Evolutionary conservation across 2,329 filamentous ascomycete species (phyloP), one percentile per base, ranked within the genome.

Genomic region (Colletotrichum sp.): DNA sequence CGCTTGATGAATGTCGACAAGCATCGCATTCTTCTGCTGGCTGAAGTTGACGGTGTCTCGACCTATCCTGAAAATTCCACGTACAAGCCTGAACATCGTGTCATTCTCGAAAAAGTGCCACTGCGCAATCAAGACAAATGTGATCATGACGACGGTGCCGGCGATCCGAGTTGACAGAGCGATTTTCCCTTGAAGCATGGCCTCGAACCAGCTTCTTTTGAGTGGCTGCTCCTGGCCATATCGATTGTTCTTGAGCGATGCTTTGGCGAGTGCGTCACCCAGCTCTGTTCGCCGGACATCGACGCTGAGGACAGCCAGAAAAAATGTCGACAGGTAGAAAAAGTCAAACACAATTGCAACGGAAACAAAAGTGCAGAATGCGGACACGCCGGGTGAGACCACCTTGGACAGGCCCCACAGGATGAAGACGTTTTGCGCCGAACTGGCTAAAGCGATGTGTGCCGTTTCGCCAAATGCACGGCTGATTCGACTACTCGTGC

Each of bases 251-350:
- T 86, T 85, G 52, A 88, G 86, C 1, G 88, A 87, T 4, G 87
- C 89, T 79, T 90, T 92, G 13, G 87, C 91, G 12, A 96, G 85
- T 4, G 93, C 93, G 81, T 96, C 94, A 78, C 92, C 92, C 0
- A 96, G 89, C 84, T 96, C 94, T 73, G 94, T 92, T 78, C 94
- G 90, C 26, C 93, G 91, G 12, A 96, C 94, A 82, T 96, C 94
- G 59, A 96, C 92, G 80, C 94, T 96, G 28, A 96, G 86, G 15
- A 96, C 94, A 2, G 94, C 92, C 5, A 96, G 87, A 80, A 96
- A 96, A 84, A 96, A 96, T 0, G 94, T 96, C 9, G 95, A 90
- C 26, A 96, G 88, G 80, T 94, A 96, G 80, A 96, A 92, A 77
- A 94, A 94, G 83, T 96, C 94, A 79, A 96, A 93, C 1, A 94